Evolutionary conservation across 345 rosid genomes (phyloP), one percentile per base, ranked within the genome.

Genomic region (Boechera divaricarpa): DNA sequence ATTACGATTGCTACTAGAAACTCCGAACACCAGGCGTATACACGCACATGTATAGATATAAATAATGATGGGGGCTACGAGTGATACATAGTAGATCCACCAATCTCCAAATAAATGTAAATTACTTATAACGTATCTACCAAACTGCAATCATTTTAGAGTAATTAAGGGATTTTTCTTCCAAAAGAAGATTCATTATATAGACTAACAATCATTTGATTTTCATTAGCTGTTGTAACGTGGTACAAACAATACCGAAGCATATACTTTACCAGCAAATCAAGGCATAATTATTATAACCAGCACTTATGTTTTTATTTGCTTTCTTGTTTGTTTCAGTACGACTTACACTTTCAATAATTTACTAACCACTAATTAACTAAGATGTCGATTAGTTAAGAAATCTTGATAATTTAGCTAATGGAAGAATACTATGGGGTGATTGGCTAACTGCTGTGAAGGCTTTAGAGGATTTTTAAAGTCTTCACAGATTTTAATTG

Each of bases 141-240:
- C 79, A 69, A 76, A 76, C 64, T 42, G 47, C 10, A 69, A 41
- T 76, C 63, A 76, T 69, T 69, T 12, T 69, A 42, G 79, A 76
- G 79, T 76, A 76, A 52, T 26, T 52, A 61, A 42, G 63, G 55
- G 0, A 10, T 31, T 12, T 68, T 69, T 36, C 55, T 76, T 69
- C 24, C 0, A 52, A 29, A 44, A 24, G 47, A 74, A 65, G 71
- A 21, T 44, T 55, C 48, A 65, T 44, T 63, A 41, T 21, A 63
- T 63, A 42, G 11, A 68, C 48, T 29, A 60, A 60, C 52, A 58
- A 69, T 74, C 75, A 76, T 69, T 69, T 35, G 64, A 42, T 18
- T 61, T 70, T 76, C 63, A 69, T 61, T 75, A 67, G 68, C 28
- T 75, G 72, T 74, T 66, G 79, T 58, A 67, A 75, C 44, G 44